Evolutionary conservation across 257 asterid species (phyloP).

Genomic region (Ocimum tenuiflorum): DNA sequence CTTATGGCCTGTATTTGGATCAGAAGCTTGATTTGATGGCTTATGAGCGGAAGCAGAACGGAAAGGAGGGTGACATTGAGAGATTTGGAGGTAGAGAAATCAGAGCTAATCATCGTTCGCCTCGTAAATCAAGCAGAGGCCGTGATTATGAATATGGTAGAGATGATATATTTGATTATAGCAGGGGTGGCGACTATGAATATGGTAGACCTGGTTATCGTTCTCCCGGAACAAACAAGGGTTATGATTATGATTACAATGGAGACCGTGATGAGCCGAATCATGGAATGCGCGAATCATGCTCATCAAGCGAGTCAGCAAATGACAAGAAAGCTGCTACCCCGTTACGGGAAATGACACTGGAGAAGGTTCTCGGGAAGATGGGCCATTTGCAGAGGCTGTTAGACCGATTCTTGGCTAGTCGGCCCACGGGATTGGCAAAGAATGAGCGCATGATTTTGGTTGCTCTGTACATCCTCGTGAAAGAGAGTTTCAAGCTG

Average conservation of each 20-base stretch:
- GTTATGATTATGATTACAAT: slow-evolving; percentile 45
- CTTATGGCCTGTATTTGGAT: slow-evolving; percentile 59
- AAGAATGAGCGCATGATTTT: slow-evolving; percentile 68
- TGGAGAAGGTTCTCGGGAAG: slow-evolving; percentile 62
- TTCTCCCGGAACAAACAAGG: slow-evolving; percentile 47
- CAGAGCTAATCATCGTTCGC: slow-evolving; percentile 36
- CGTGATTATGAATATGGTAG: slow-evolving; percentile 10
- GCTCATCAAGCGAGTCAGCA: slow-evolving; percentile 46
- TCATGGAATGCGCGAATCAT: slow-evolving; percentile 60
- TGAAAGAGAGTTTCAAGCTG: slow-evolving; percentile 65
- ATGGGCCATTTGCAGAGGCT: slow-evolving; percentile 80
- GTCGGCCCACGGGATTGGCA: slow-evolving; percentile 66
- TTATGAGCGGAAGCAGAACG: slow-evolving; percentile 45
- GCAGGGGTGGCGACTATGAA: slow-evolving; percentile 44
- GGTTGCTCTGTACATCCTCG: slow-evolving; percentile 60
- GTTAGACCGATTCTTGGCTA: slow-evolving; percentile 60
- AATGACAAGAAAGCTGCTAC: slow-evolving; percentile 53
- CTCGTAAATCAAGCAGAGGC: slow-evolving; percentile 33
- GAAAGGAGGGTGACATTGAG: slow-evolving; percentile 35
- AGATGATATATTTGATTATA: slow-evolving; percentile 31
- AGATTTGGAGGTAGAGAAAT: slow-evolving; percentile 43
- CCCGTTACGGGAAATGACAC: slow-evolving; percentile 65
- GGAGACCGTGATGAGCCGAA: slow-evolving; percentile 41
- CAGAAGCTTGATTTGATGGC: slow-evolving; percentile 66
- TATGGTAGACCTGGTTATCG: slow-evolving; percentile 34